phyloP scores from a whole-genome alignment of 2,329 filamentous ascomycete genomes.

The Paraphaeosphaeria sporulosa region DNA sequence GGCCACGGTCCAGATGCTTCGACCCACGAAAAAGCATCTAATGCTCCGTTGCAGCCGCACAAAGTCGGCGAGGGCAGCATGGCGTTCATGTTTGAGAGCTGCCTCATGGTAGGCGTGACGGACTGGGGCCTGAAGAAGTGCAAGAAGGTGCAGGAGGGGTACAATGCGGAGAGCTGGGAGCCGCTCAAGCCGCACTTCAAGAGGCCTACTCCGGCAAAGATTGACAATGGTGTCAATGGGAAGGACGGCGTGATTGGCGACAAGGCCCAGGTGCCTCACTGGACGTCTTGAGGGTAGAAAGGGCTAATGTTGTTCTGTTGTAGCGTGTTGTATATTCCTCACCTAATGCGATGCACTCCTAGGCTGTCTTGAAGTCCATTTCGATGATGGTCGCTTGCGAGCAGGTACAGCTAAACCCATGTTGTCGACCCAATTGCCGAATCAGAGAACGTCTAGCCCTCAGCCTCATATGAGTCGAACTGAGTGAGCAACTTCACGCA shows the following conservation, averaged over 20 bases:
- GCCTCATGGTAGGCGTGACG: conserved; percentile 74
- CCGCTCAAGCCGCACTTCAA: conserved; percentile 57
- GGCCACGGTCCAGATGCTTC: conserved; percentile 70
- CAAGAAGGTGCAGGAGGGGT: conserved; percentile 73
- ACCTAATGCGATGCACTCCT: background rate
- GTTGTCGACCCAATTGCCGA: background rate
- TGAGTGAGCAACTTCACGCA: background rate
- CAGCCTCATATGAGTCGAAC: background rate
- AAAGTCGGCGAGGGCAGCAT: conserved; percentile 71
- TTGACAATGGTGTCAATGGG: conserved; percentile 33
- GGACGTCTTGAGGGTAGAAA: conserved; percentile 18
- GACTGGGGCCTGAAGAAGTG: conserved; percentile 76
- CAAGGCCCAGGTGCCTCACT: conserved; percentile 36
- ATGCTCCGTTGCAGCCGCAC: conserved; percentile 61
- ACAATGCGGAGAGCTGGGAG: conserved; percentile 84
- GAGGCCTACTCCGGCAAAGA: conserved; percentile 34
- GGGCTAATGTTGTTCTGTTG: background rate
- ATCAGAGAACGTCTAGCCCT: background rate
- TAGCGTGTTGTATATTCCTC: background rate
- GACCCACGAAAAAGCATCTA: conserved; percentile 66
- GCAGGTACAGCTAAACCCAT: background rate
- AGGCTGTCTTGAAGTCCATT: background rate
- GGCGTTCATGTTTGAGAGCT: conserved; percentile 74
- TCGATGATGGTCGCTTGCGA: background rate
- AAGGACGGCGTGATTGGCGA: conserved; percentile 28